Evolutionary conservation across 768 basidiomycete species (phyloP).

Genomic region (Agrocybe pediades): DNA sequence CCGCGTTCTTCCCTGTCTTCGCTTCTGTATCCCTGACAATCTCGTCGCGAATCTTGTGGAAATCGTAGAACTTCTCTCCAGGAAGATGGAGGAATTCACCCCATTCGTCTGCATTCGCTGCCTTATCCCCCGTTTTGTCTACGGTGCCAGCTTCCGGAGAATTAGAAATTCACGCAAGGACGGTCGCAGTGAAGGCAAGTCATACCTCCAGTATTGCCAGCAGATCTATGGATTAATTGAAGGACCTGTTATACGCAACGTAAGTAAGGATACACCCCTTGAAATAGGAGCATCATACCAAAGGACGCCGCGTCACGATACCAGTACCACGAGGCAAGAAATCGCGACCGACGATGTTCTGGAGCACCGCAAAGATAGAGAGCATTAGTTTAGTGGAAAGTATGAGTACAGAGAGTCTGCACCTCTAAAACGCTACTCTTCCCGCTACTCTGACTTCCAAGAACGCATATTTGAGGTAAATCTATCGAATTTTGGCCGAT

Average conservation of each 20-base stretch:
- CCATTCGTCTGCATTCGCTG: conserved; percentile 94
- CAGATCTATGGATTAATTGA: conserved; percentile 89
- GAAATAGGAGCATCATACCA: conserved; percentile 53
- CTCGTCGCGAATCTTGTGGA: conserved; percentile 94
- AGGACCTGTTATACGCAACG: conserved; percentile 58
- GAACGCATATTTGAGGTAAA: conserved; percentile 89
- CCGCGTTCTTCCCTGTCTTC: conserved; percentile 98
- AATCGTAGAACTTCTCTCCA: conserved; percentile 97
- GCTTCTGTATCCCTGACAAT: conserved; percentile 97
- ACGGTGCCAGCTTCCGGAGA: conserved; percentile 44
- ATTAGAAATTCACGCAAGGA: conserved; percentile 18
- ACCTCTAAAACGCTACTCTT: conserved; percentile 95
- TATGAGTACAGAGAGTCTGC: conserved; percentile 18
- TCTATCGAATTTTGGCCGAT: conserved; percentile 81
- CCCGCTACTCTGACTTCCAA: conserved; percentile 90
- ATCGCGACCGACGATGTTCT: conserved; percentile 98
- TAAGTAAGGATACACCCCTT: conserved; percentile 2
- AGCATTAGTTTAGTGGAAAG: background rate
- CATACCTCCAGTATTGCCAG: conserved; percentile 37
- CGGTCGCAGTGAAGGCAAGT: background rate
- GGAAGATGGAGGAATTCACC: conserved; percentile 98
- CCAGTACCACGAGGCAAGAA: conserved; percentile 98
- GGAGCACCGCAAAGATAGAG: conserved; percentile 12
- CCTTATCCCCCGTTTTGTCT: conserved; percentile 61
- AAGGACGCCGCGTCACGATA: conserved; percentile 95